Percentiles rank a stretch among this genome's conserved stretches.
Evolutionary conservation across 805 yeast genomes (phyloP).

Genomic region (Ascoidea asiatica): DNA sequence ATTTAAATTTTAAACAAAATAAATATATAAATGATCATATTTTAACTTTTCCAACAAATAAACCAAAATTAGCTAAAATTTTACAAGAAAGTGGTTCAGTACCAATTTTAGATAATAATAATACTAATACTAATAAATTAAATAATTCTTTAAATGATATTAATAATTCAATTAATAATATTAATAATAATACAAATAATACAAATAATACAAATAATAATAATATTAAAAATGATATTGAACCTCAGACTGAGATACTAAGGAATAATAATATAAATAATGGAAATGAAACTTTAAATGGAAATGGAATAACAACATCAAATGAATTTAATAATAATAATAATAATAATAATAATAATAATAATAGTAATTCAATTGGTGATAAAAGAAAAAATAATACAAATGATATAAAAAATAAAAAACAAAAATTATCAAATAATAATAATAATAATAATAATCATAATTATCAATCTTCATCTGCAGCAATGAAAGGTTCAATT

Average conservation of each 20-base stretch:
- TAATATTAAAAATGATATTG: slow-evolving; percentile 9
- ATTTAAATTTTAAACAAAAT: slow-evolving; percentile 72
- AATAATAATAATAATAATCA: slow-evolving; percentile 17
- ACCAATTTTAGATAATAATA: slow-evolving; percentile 31
- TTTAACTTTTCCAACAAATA: slow-evolving; percentile 61
- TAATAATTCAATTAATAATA: too few relatives aligned
- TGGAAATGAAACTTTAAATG: slow-evolving; percentile 15
- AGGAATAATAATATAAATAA: slow-evolving; percentile 18
- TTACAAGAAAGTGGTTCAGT: slow-evolving; percentile 75
- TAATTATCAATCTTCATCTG: not conserved
- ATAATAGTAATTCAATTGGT: slow-evolving; percentile 14
- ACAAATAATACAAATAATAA: not conserved
- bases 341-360: slow-evolving; percentile 7
- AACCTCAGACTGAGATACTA: slow-evolving; percentile 35
- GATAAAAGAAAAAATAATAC: slow-evolving; percentile 22
- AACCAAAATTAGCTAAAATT: slow-evolving; percentile 57
- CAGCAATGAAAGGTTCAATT: slow-evolving; percentile 56
- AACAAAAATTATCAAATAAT: slow-evolving; percentile 11
- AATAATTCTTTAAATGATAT: too few relatives aligned
- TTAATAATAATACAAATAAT: not conserved
- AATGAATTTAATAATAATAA: too few relatives aligned
- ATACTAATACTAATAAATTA: slow-evolving; percentile 12
- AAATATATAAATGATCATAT: slow-evolving; percentile 68
- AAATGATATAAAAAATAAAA: slow-evolving; percentile 18
- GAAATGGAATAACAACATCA: too few relatives aligned